Conservation (phyloP, 192 early-diverging fungal genomes). For the Backusella mclennaniae region DNA sequence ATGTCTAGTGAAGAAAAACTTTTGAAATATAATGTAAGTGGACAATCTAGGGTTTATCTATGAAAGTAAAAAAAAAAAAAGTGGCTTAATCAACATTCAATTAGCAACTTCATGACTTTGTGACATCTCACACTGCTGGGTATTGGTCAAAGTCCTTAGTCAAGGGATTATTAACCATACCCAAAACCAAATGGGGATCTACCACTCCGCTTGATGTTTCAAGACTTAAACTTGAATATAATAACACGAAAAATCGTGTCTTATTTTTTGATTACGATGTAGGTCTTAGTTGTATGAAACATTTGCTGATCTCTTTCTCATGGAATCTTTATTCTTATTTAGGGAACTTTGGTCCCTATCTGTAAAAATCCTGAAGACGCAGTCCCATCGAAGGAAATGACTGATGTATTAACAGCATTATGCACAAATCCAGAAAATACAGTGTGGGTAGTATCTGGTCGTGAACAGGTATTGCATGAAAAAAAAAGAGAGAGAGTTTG, state of each 20-base stretch:
- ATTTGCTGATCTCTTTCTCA: background rate
- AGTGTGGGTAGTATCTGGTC: conserved; percentile 90
- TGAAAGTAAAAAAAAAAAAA: background rate
- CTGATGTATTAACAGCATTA: conserved; percentile 64
- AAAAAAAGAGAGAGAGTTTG: background rate
- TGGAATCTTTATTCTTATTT: background rate
- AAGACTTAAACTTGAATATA: conserved; percentile 65
- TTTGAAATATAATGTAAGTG: conserved; percentile 57
- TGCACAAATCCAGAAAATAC: conserved; percentile 74
- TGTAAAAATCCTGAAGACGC: conserved; percentile 87
- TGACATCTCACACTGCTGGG: conserved; percentile 78
- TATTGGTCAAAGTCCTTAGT: conserved; percentile 87
- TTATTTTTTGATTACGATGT: conserved; percentile 96
- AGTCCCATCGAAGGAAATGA: conserved; percentile 79
- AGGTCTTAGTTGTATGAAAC: conserved; percentile 15
- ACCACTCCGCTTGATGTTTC: conserved; percentile 40
- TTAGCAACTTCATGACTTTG: conserved; percentile 67
- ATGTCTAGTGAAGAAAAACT: conserved; percentile 64
- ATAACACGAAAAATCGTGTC: conserved; percentile 63
- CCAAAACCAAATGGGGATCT: conserved; percentile 37
- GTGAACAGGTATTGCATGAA: conserved; percentile 61
- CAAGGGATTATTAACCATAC: conserved; percentile 57
- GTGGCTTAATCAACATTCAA: background rate
- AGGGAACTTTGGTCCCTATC: conserved; percentile 96
- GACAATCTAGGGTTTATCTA: background rate